These are phyloP conservation scores for Syzygium oleosum DNA, from an alignment of 345 rosid genomes.

Conservation along the genomic window DNA sequence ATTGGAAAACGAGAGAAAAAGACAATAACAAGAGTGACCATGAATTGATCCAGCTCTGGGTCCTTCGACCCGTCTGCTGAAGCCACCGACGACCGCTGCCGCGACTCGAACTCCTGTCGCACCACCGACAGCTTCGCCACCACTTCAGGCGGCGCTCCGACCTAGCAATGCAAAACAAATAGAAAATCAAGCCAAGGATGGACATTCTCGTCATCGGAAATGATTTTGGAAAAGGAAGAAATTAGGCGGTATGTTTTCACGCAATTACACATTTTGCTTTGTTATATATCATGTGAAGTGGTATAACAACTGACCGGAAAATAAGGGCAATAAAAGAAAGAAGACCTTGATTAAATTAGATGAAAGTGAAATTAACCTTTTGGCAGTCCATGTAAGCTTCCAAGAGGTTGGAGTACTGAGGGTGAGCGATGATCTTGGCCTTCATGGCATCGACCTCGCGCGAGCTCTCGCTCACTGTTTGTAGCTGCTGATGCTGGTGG, in stretches of 20 bases:
- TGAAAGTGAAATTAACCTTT: conserved; percentile 39
- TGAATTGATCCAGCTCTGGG: conserved; percentile 97
- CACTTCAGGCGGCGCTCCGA: conserved; percentile 94
- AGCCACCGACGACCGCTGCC: conserved; percentile 37
- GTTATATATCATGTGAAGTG: not conserved
- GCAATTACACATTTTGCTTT: not conserved
- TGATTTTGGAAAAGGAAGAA: not conserved
- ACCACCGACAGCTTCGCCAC: conserved; percentile 60
- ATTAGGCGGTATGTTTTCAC: not conserved
- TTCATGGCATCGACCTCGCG: conserved; percentile 69
- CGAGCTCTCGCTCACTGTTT: conserved; percentile 35
- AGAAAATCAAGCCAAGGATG: not conserved
- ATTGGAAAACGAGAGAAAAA: not conserved
- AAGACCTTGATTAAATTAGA: not conserved
- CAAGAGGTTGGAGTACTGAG: conserved; percentile 77
- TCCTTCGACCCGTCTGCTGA: conserved; percentile 48
- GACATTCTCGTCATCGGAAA: not conserved
- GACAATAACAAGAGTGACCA: conserved; percentile 33
- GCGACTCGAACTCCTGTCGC: conserved; percentile 68
- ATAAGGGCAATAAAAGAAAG: not conserved
- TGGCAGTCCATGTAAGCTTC: conserved; percentile 97
- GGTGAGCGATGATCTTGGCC: conserved; percentile 91
- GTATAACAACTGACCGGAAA: not conserved
- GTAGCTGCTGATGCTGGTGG: conserved; percentile 16
- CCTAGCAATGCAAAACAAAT: conserved; percentile 25